phyloP scores from a whole-genome alignment of 495 filamentous ascomycete species.

The Cladorrhinum samala region DNA sequence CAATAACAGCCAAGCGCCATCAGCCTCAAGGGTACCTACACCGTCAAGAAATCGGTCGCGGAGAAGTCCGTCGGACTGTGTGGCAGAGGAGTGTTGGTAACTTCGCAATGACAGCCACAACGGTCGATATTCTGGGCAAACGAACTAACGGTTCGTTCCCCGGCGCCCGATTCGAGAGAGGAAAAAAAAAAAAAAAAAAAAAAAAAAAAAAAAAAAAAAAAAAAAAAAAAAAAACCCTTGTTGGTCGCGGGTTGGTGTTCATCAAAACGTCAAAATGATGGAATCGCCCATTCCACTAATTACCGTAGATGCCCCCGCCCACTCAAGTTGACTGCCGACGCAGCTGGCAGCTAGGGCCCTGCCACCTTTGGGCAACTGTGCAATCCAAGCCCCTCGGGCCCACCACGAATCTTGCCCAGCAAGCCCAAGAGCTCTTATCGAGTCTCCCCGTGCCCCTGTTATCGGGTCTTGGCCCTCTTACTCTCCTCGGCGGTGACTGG shows the following conservation, averaged over 20 bases:
- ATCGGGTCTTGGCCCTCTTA: background rate
- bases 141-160: no score
- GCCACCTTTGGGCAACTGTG: background rate
- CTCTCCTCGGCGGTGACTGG: background rate
- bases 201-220: no score
- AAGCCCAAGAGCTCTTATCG: constrained; percentile 1
- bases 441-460: background rate
- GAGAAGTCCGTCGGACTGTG: background rate
- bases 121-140: no score
- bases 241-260: no score
- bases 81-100: background rate
- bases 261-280: no score
- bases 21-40: no score
- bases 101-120: background rate
- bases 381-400: background rate
- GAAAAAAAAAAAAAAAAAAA: no score
- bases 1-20: background rate
- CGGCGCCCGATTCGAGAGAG: no score
- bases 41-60: no score
- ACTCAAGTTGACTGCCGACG: background rate
- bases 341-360: background rate
- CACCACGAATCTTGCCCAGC: background rate
- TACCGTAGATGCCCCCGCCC: no score
- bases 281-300: no score
- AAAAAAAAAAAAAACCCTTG: no score